phyloP scores from a whole-genome alignment of 176 grass and related monocot species.

The Metroxylon sagu region DNA sequence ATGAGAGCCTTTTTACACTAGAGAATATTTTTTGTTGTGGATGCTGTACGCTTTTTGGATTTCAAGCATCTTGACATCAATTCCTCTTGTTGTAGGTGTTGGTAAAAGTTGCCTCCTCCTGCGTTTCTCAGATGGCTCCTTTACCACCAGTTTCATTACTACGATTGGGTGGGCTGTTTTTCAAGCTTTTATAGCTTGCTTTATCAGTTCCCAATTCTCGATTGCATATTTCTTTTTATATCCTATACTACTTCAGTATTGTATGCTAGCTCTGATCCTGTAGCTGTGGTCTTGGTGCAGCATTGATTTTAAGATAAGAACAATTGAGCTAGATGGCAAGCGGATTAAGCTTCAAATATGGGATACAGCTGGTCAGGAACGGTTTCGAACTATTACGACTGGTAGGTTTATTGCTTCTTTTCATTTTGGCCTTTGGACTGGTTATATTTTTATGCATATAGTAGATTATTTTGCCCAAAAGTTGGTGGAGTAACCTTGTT shows the following conservation, averaged over 20 bases:
- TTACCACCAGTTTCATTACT: slow-evolving; percentile 46
- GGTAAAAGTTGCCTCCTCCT: slow-evolving; percentile 48
- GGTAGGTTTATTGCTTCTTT: slow-evolving; percentile 21
- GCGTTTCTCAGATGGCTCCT: slow-evolving; percentile 38
- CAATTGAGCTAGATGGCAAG: slow-evolving; percentile 42
- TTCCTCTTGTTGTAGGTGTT: slow-evolving; percentile 23
- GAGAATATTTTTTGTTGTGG: too few relatives aligned
- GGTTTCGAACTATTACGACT: slow-evolving; percentile 47
- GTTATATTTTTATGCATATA: background rate
- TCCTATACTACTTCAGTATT: too few relatives aligned
- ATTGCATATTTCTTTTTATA: too few relatives aligned
- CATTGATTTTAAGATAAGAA: slow-evolving; percentile 55
- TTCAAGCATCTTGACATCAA: too few relatives aligned
- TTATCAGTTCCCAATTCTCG: background rate
- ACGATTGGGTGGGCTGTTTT: slow-evolving; percentile 33
- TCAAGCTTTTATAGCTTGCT: background rate
- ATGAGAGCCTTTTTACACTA: too few relatives aligned
- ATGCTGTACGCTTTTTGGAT: too few relatives aligned
- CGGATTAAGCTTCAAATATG: slow-evolving; percentile 50
- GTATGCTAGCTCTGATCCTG: background rate
- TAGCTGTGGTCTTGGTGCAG: slow-evolving; percentile 7
- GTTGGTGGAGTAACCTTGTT: background rate
- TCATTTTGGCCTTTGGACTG: too few relatives aligned
- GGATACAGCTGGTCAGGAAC: slow-evolving; percentile 54
- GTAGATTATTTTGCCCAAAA: background rate